Percentiles rank a stretch among this genome's conserved stretches.
Evolutionary conservation across 139 green algal species (phyloP).

Genomic region (Volvox africanus): DNA sequence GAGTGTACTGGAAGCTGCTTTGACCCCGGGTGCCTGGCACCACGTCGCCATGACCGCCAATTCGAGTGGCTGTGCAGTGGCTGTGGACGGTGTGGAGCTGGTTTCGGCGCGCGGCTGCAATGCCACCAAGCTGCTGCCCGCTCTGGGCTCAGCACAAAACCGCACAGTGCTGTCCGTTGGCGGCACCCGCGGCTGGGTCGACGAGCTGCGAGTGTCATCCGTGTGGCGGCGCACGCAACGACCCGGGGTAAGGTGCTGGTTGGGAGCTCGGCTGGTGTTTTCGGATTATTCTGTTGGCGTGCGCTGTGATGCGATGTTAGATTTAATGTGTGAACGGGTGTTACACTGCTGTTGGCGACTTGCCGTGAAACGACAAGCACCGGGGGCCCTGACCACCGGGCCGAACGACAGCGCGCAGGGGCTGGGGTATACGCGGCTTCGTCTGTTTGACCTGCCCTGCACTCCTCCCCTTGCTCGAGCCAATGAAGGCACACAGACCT

Average conservation of each 20-base stretch:
- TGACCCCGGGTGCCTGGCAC: conserved; percentile 20
- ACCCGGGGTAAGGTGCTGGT: neutral
- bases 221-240: conserved; percentile 10
- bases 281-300: no score
- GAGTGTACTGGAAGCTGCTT: conserved; percentile 3
- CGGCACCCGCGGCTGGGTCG: conserved; percentile 42
- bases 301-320: no score
- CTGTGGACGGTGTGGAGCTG: conserved; percentile 39
- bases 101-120: conserved; percentile 12
- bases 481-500: no score
- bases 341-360: no score
- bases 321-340: no score
- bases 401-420: no score
- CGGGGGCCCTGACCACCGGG: no score
- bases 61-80: conserved; percentile 10
- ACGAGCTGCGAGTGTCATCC: conserved; percentile 35
- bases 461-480: no score
- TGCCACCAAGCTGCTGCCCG: conserved; percentile 19
- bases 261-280: no score
- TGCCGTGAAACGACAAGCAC: no score
- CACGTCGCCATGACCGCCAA: conserved; percentile 43
- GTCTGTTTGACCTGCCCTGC: no score
- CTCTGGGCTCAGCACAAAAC: neutral
- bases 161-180: neutral
- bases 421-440: no score